Percentiles rank a stretch among this genome's conserved stretches.
Evolutionary conservation across 2,329 filamentous ascomycete species (phyloP).

Genomic region (Aspergillus hortae): DNA sequence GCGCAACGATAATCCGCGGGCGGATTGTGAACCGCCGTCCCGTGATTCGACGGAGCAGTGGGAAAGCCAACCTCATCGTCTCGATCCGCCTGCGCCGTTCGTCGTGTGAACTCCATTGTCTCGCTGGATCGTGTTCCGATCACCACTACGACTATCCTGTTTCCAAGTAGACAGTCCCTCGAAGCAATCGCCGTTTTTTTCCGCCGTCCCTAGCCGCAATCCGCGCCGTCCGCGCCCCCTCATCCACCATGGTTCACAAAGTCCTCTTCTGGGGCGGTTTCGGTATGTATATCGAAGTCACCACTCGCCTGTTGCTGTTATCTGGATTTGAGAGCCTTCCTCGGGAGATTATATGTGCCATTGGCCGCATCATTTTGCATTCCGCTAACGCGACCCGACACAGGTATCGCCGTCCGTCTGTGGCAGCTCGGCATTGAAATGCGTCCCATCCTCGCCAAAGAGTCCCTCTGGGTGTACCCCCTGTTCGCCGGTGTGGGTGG

Average conservation of each 20-base stretch:
- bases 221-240: slow-evolving; percentile 17
- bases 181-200: not conserved
- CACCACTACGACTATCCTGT: not conserved
- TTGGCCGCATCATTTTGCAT: not conserved
- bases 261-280: slow-evolving; percentile 65
- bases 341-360: not conserved
- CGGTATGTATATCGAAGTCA: slow-evolving; percentile 58
- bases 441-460: slow-evolving; percentile 84
- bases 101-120: slow-evolving; percentile 24
- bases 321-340: not conserved
- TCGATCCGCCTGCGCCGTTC: slow-evolving; percentile 15
- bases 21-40: slow-evolving; percentile 31
- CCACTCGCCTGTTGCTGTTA: not conserved
- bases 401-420: slow-evolving; percentile 85
- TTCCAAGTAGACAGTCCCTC: not conserved
- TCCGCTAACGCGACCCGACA: not conserved
- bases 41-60: slow-evolving; percentile 29
- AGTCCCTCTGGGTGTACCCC: slow-evolving; percentile 87
- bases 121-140: slow-evolving; percentile 19
- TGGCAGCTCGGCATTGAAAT: slow-evolving; percentile 99
- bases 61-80: slow-evolving; percentile 15
- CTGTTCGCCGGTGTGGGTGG: slow-evolving; percentile 80
- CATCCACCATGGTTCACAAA: slow-evolving; percentile 45
- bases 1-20: slow-evolving; percentile 12
- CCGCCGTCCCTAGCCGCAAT: slow-evolving; percentile 5